These are phyloP conservation scores for Alternaria consortialis DNA, from an alignment of 2,329 filamentous ascomycete genomes.

Conservation along the genomic window DNA sequence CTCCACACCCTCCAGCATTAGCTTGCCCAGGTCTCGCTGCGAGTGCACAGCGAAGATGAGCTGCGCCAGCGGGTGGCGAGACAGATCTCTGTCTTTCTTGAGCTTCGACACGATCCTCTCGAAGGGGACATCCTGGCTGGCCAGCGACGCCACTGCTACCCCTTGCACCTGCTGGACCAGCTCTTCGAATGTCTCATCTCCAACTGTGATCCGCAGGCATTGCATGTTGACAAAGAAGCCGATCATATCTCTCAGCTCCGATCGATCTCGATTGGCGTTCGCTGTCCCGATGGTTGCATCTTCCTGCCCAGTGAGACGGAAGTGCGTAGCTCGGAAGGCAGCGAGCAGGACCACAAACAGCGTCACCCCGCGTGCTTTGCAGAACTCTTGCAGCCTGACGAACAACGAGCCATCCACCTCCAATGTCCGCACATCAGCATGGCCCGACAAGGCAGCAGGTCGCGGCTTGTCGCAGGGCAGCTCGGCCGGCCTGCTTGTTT, in stretches of 20 bases:
- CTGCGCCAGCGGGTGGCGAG: slow-evolving; percentile 2
- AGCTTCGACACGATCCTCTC: slow-evolving; percentile 8
- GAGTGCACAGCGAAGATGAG: slow-evolving; percentile 1
- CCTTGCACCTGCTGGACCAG: slow-evolving; percentile 6
- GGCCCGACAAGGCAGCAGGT: neutral
- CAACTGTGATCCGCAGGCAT: slow-evolving; percentile 13
- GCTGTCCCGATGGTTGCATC: slow-evolving; percentile 14
- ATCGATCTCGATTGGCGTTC: slow-evolving; percentile 15
- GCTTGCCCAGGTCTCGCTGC: neutral
- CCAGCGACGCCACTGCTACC: neutral
- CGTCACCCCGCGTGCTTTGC: neutral
- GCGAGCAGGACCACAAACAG: slow-evolving; percentile 13
- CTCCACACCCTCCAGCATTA: neutral
- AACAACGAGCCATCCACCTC: neutral
- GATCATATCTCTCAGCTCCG: slow-evolving; percentile 18
- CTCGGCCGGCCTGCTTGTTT: slow-evolving; percentile 4
- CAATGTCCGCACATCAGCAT: neutral
- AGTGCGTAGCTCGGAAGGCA: slow-evolving; percentile 16
- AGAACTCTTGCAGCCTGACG: neutral
- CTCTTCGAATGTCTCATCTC: slow-evolving; percentile 6
- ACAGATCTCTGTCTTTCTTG: neutral
- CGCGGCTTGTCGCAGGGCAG: slow-evolving; percentile 4
- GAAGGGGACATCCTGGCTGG: slow-evolving; percentile 1
- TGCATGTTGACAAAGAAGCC: slow-evolving; percentile 25
- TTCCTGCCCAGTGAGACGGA: slow-evolving; percentile 10